Evolutionary conservation across 129 eudicot genomes (phyloP).

Genomic region (Oenanthe sinensis): DNA sequence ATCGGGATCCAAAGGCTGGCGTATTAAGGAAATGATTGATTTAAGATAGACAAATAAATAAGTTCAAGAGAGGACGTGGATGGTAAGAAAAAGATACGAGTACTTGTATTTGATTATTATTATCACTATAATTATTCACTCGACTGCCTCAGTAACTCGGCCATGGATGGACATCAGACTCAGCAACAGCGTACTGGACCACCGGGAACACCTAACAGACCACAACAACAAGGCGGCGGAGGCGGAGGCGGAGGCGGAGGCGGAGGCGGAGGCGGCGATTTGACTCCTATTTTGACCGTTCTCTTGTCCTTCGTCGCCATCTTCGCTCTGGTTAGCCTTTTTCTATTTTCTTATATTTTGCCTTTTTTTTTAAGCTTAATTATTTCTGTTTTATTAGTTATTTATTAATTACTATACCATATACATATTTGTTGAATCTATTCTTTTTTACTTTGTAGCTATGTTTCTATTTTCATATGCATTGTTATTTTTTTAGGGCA

Average conservation of each 20-base stretch:
- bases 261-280: neutral
- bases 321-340: neutral
- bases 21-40: too few species aligned
- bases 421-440: neutral
- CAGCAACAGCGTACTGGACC: neutral
- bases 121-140: neutral
- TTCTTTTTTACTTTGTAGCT: neutral
- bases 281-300: constrained; percentile 1
- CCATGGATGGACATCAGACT: constrained; percentile 4
- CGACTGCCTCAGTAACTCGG: neutral
- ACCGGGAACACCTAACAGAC: neutral
- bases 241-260: neutral
- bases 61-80: too few species aligned
- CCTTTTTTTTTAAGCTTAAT: neutral
- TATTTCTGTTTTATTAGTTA: neutral
- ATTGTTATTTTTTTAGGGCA: neutral
- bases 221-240: constrained; percentile 1
- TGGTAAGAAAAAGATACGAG: too few species aligned
- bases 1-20: too few species aligned
- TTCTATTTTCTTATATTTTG: neutral
- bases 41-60: too few species aligned
- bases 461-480: neutral
- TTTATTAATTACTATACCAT: neutral
- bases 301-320: neutral
- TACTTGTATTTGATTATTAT: too few species aligned